Evolutionary conservation across 1,139 yeast genomes (phyloP).

Genomic region (Suhomyces wounanorum): DNA sequence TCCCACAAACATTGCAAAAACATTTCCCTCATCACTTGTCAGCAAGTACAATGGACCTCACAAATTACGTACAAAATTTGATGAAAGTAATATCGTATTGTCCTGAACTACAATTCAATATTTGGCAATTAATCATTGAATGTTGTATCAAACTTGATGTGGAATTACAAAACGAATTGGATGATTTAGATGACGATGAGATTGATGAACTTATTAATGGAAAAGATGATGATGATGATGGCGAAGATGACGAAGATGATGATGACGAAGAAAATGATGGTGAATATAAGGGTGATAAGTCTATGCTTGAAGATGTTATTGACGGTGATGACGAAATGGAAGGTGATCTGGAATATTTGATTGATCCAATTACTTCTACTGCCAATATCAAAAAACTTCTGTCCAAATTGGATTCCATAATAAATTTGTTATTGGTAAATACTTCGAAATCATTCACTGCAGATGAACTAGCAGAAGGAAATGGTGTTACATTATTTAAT

Average conservation of each 20-base stretch:
- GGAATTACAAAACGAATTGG: slow-evolving; percentile 87
- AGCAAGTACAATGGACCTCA: slow-evolving; percentile 53
- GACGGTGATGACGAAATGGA: slow-evolving; percentile 28
- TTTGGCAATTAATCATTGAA: slow-evolving; percentile 83
- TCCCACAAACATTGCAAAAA: slow-evolving; percentile 59
- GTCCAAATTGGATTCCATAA: slow-evolving; percentile 67
- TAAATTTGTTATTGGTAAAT: slow-evolving; percentile 55
- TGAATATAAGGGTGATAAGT: slow-evolving; percentile 23
- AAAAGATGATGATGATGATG: slow-evolving; percentile 44
- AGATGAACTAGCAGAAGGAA: slow-evolving; percentile 57
- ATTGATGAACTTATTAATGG: slow-evolving; percentile 63
- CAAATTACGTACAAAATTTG: slow-evolving; percentile 67
- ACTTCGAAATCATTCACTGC: slow-evolving; percentile 53
- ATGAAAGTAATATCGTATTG: slow-evolving; percentile 65
- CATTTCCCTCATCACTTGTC: slow-evolving; percentile 79
- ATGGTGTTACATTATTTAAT: slow-evolving; percentile 73
- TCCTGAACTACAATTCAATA: slow-evolving; percentile 66
- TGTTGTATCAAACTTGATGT: slow-evolving; percentile 85
- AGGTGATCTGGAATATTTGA: slow-evolving; percentile 44
- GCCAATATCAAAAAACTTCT: slow-evolving; percentile 58
- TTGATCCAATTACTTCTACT: slow-evolving; percentile 49
- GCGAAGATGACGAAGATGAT: slow-evolving; percentile 27
- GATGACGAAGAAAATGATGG: slow-evolving; percentile 26
- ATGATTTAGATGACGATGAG: slow-evolving; percentile 77
- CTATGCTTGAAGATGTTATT: slow-evolving; percentile 20